Evolutionary conservation across 345 rosid species (phyloP), one percentile per base, ranked within the genome.

Genomic region (Syzygium aqueum): DNA sequence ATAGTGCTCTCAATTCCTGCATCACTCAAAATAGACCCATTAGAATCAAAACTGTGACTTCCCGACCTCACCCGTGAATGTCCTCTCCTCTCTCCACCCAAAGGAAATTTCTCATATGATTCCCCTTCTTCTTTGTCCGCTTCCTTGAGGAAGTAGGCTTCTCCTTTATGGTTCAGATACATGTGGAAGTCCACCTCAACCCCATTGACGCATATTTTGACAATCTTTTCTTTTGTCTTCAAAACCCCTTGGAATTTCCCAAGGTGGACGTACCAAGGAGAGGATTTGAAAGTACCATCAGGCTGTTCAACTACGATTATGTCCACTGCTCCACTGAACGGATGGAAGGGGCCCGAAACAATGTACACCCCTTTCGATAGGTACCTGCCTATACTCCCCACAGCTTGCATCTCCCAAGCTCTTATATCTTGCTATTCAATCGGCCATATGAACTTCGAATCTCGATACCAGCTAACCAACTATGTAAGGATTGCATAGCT

Each of bases 221-320:
- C 98, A 51, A 92, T 87, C 89, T 94, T 95, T 89, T 90, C 95
- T 50, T 87, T 91, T 21, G 95, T 89, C 94, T 95, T 95, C 88
- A 97, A 92, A 88, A 96, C 99, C 86, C 99, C 99, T 90, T 95
- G 99, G 90, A 97, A 97, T 90, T 96, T 97, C 63, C 99, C 99
- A 87, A 97, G 95, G 89, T 95, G 86, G 19, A 96, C 96, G 86
- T 95, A 96, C 99, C 99, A 97, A 90, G 99, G 99, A 23, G 99
- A 96, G 13, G 99, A 95, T 89, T 93, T 96, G 91, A 96, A 96
- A 83, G 94, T 91, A 86, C 99, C 99, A 89, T 97, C 99, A 22
- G 95, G 96, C 85, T 97, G 99, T 50, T 96, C 96, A 28, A 97
- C 98, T 5, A 95, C 99, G 89, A 97, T 92, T n/a, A 97, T 93